A percentile compares a stretch with the other conserved stretches of the same genome.
Evolutionary conservation across 139 green algal genomes (phyloP).

Genomic region (Zygnema cylindricum): DNA sequence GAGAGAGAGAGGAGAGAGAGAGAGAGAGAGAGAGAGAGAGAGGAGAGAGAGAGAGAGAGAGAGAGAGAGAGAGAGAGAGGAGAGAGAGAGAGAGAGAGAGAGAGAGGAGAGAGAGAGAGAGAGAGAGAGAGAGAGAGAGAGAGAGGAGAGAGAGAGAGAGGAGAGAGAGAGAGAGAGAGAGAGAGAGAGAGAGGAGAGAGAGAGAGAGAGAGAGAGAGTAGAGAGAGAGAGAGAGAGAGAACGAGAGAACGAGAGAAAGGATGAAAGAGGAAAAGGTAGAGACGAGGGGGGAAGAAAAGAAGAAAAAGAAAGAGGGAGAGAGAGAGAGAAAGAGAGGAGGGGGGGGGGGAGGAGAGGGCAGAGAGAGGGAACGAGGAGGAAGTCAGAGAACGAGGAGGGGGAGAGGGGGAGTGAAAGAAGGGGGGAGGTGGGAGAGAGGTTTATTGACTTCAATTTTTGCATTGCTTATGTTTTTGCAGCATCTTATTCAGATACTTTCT

Average conservation of each 20-base stretch:
- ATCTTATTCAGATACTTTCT: too few relatives aligned
- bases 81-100: neutral
- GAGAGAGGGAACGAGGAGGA: neutral
- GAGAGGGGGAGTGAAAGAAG: neutral
- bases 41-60: too few relatives aligned
- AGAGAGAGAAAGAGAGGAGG: neutral
- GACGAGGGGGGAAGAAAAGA: neutral
- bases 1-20: too few relatives aligned
- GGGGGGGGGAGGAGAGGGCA: neutral
- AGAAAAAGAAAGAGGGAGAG: neutral
- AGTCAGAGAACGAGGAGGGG: neutral
- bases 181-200: conserved; percentile 69
- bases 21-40: too few relatives aligned
- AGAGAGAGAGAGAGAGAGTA: neutral
- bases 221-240: neutral
- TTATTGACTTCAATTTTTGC: neutral
- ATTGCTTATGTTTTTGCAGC: neutral
- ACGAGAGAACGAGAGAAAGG: neutral
- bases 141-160: conserved; percentile 15
- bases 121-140: neutral
- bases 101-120: neutral
- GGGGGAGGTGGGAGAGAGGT: neutral
- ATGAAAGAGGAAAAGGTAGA: neutral
- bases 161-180: conserved; percentile 73
- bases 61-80: too few relatives aligned